These are phyloP conservation scores for Hyphopichia fennica DNA, from an alignment of 1,139 yeast species.

Conservation along the genomic window DNA sequence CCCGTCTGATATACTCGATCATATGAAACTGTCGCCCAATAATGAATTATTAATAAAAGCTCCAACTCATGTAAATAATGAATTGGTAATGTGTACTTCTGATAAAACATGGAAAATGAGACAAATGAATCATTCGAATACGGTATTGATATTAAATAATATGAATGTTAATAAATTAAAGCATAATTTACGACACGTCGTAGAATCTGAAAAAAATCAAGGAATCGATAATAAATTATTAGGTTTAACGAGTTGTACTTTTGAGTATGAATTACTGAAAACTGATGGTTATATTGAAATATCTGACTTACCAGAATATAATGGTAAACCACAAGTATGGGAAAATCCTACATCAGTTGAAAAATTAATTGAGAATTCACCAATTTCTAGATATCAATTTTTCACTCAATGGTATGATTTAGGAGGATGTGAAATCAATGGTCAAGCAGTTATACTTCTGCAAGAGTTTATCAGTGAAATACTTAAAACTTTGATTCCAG, in stretches of 20 bases:
- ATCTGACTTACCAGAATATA: slow-evolving; percentile 47
- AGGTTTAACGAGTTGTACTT: slow-evolving; percentile 44
- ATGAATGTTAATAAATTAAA: slow-evolving; percentile 16
- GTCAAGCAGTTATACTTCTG: slow-evolving; percentile 28
- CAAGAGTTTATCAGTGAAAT: slow-evolving; percentile 25
- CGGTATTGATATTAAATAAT: slow-evolving; percentile 57
- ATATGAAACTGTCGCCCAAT: slow-evolving; percentile 27
- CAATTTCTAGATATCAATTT: slow-evolving; percentile 61
- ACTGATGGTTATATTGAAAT: slow-evolving; percentile 46
- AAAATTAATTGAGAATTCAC: slow-evolving; percentile 42
- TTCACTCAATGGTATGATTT: slow-evolving; percentile 47
- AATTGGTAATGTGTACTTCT: slow-evolving; percentile 64
- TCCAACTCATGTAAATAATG: slow-evolving; percentile 29
- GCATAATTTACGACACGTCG: slow-evolving; percentile 6
- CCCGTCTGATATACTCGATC: slow-evolving; percentile 50
- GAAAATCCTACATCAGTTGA: not conserved
- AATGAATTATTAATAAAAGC: slow-evolving; percentile 49
- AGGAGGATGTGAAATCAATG: slow-evolving; percentile 57
- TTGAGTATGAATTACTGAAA: slow-evolving; percentile 51
- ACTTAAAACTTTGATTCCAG: slow-evolving; percentile 47
- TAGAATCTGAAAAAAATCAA: slow-evolving; percentile 5
- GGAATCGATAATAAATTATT: slow-evolving; percentile 17
- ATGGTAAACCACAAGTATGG: slow-evolving; percentile 19
- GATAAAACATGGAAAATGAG: slow-evolving; percentile 62
- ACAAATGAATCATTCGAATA: slow-evolving; percentile 85